Evolutionary conservation across 2,329 filamentous ascomycete species (phyloP).

Genomic region (Hypoxylon sp.): DNA sequence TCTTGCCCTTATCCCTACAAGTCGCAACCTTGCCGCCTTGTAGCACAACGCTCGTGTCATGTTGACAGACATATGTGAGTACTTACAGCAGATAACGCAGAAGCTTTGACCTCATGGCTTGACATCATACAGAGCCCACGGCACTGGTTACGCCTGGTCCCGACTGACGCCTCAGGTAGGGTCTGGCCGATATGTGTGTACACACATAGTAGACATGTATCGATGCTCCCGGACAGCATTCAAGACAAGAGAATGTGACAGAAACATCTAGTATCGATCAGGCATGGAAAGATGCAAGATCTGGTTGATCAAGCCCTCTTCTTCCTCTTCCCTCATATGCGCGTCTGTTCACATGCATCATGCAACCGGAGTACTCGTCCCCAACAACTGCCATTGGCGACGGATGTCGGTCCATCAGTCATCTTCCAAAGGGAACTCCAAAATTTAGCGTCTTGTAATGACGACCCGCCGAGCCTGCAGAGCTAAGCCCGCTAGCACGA

Average conservation of each 20-base stretch:
- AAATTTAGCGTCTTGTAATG: conserved; percentile 8
- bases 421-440: conserved; percentile 18
- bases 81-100: neutral
- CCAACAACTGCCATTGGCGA: conserved; percentile 5
- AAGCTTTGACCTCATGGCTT: conserved; percentile 12
- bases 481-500: too few species aligned
- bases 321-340: conserved; percentile 16
- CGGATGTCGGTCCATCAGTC: conserved; percentile 3
- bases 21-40: neutral
- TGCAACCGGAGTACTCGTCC: neutral
- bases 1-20: conserved; percentile 4
- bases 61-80: neutral
- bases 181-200: too few species aligned
- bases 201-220: neutral
- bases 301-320: conserved; percentile 24
- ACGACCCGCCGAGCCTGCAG: conserved; percentile 24
- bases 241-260: neutral
- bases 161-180: too few species aligned
- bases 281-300: conserved; percentile 31
- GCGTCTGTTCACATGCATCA: conserved; percentile 10
- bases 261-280: conserved; percentile 11
- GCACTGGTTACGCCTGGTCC: neutral
- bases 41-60: conserved; percentile 13
- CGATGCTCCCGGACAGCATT: neutral
- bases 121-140: conserved; percentile 24